Conservation (phyloP, 2,329 filamentous ascomycete genomes). For the Aureobasidium uvarum region DNA sequence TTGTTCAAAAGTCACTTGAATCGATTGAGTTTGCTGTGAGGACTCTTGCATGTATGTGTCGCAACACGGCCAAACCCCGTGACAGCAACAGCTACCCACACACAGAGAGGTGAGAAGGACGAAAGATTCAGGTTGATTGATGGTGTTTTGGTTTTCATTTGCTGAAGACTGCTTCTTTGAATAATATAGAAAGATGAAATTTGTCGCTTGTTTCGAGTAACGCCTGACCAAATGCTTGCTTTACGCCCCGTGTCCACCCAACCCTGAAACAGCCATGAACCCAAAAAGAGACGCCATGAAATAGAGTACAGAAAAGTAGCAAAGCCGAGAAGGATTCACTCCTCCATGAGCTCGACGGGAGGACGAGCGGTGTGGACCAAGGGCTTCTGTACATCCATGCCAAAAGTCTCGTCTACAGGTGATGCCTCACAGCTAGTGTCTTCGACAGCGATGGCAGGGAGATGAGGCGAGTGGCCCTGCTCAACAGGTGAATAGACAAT, state of each 20-base stretch:
- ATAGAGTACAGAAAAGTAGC: background rate
- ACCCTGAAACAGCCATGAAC: background rate
- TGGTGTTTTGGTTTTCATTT: background rate
- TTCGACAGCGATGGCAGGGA: conserved; percentile 64
- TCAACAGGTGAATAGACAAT: conserved; percentile 63
- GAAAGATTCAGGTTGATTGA: background rate
- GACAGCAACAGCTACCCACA: background rate
- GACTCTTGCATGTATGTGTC: background rate
- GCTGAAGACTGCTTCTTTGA: background rate
- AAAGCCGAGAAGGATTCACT: background rate
- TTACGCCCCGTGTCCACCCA: background rate
- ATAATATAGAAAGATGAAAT: background rate
- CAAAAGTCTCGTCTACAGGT: conserved; percentile 45
- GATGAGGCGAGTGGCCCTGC: conserved; percentile 57
- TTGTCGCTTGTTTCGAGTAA: conserved; percentile 2
- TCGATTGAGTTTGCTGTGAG: background rate
- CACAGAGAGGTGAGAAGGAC: background rate
- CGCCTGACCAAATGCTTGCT: conserved; percentile 20
- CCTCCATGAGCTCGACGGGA: conserved; percentile 57
- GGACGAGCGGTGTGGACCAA: conserved; percentile 55
- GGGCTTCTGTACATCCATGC: conserved; percentile 47
- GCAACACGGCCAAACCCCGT: background rate
- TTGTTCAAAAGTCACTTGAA: background rate
- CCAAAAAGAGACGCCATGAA: background rate
- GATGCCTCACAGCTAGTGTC: conserved; percentile 54